Evolutionary conservation across 2,329 filamentous ascomycete species (phyloP).

Genomic region (Hypoxylon sp.): DNA sequence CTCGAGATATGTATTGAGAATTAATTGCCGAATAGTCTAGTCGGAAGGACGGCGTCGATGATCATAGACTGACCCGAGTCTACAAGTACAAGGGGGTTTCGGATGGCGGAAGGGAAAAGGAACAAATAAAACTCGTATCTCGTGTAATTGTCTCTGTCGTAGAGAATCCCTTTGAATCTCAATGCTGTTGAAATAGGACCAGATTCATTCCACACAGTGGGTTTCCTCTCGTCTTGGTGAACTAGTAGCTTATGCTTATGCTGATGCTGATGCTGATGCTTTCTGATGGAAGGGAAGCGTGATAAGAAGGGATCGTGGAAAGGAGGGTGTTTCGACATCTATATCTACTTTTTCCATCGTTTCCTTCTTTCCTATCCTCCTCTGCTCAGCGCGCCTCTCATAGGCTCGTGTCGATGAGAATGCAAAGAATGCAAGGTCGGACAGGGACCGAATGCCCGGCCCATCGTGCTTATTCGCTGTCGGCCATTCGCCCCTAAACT

Average conservation of each 20-base stretch:
- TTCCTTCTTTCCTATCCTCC: constrained; percentile 11
- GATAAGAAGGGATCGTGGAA: constrained; percentile 34
- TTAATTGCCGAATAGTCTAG: constrained; percentile 41
- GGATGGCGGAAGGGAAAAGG: constrained; percentile 30
- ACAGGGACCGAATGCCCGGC: constrained; percentile 19
- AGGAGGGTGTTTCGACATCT: constrained; percentile 37
- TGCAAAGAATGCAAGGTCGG: constrained; percentile 15
- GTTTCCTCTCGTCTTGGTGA: constrained; percentile 22
- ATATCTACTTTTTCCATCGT: constrained; percentile 44
- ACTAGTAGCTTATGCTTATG: constrained; percentile 16
- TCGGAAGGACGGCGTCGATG: constrained; percentile 34
- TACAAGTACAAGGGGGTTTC: constrained; percentile 38
- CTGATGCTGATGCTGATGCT: constrained; percentile 8
- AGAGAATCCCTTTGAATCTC: constrained; percentile 33
- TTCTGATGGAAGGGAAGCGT: constrained; percentile 32
- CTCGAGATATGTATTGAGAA: constrained; percentile 38
- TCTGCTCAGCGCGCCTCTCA: constrained; percentile 22
- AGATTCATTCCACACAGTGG: constrained; percentile 40
- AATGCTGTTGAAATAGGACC: constrained; percentile 33
- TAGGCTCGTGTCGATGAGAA: constrained; percentile 30
- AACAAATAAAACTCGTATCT: constrained; percentile 40
- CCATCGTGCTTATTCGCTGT: constrained; percentile 35
- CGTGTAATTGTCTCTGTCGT: constrained; percentile 37
- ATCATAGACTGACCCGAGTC: constrained; percentile 45
- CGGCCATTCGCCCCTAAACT: constrained; percentile 1